Conservation (phyloP, 2,329 filamentous ascomycete genomes). For the Pseudogymnoascus sp. region DNA sequence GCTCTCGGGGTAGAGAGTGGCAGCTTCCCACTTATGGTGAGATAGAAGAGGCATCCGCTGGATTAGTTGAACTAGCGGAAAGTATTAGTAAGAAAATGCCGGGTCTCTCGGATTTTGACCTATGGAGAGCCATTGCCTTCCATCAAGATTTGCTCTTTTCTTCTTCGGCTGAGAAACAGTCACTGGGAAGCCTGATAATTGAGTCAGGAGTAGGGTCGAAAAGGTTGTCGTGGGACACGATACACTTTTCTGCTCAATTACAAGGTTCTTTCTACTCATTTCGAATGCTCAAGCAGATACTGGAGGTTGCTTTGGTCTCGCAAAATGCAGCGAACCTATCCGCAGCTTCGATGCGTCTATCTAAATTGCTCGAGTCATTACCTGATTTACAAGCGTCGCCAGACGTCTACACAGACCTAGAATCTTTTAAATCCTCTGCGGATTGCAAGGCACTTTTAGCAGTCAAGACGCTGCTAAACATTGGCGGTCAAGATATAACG, state of each 20-base stretch:
- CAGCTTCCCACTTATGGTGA: constrained; percentile 19
- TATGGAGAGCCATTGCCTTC: constrained; percentile 24
- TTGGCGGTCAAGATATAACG: neutral
- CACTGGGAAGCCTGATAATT: constrained; percentile 10
- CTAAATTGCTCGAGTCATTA: neutral
- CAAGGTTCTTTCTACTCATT: constrained; percentile 29
- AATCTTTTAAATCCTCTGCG: neutral
- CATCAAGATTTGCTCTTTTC: constrained; percentile 26
- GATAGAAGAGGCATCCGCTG: constrained; percentile 21
- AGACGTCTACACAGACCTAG: neutral
- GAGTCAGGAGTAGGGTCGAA: neutral
- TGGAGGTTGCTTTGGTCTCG: constrained; percentile 12
- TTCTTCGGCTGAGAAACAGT: constrained; percentile 18
- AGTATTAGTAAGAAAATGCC: constrained; percentile 15
- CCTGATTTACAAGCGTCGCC: neutral
- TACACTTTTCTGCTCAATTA: constrained; percentile 27
- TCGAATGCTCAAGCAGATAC: constrained; percentile 27
- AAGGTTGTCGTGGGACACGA: constrained; percentile 25
- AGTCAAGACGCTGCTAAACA: neutral
- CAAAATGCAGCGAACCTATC: neutral
- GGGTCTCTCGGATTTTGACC: constrained; percentile 11
- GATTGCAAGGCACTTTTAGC: neutral
- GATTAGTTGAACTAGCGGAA: constrained; percentile 15
- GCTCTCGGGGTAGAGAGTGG: constrained; percentile 22
- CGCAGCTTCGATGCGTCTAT: neutral